phyloP scores from a whole-genome alignment of 73 alveolate species.

The Paramecium tetraurelia region DNA sequence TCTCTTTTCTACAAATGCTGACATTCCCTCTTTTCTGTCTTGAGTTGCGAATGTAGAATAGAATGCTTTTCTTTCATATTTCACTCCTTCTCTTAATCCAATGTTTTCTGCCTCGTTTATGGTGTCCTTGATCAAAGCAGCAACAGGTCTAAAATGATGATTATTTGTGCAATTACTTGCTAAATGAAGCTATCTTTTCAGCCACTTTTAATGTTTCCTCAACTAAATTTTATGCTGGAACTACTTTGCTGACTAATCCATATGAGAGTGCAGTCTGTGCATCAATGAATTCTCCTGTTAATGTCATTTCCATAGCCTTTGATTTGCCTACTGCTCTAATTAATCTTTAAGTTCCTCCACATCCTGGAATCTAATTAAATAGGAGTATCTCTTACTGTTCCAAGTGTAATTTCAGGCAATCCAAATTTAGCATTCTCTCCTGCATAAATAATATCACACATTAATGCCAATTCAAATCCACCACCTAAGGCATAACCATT shows the following conservation, averaged over 20 bases:
- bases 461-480: slow-evolving; percentile 98
- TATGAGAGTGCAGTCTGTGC: slow-evolving; percentile 93
- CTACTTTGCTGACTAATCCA: slow-evolving; percentile 92
- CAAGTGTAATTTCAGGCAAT: slow-evolving; percentile 95
- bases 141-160: slow-evolving; percentile 70
- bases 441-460: slow-evolving; percentile 96
- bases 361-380: slow-evolving; percentile 84
- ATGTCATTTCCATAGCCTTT: slow-evolving; percentile 94
- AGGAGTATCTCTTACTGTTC: slow-evolving; percentile 63
- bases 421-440: slow-evolving; percentile 97
- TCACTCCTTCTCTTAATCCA: slow-evolving; percentile 85
- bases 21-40: slow-evolving; percentile 97
- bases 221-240: slow-evolving; percentile 75
- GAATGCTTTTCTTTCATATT: slow-evolving; percentile 90
- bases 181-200: slow-evolving; percentile 86
- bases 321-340: slow-evolving; percentile 95
- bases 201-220: slow-evolving; percentile 87
- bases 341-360: slow-evolving; percentile 98
- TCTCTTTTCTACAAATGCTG: slow-evolving; percentile 92
- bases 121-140: slow-evolving; percentile 87
- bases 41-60: slow-evolving; percentile 93
- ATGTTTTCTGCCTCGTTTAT: slow-evolving; percentile 91
- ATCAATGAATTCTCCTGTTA: slow-evolving; percentile 92
- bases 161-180: background rate
- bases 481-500: slow-evolving; percentile 99